Base-by-base conservation (phyloP, 345 rosid genomes). In the Dimocarpus longan region DNA sequence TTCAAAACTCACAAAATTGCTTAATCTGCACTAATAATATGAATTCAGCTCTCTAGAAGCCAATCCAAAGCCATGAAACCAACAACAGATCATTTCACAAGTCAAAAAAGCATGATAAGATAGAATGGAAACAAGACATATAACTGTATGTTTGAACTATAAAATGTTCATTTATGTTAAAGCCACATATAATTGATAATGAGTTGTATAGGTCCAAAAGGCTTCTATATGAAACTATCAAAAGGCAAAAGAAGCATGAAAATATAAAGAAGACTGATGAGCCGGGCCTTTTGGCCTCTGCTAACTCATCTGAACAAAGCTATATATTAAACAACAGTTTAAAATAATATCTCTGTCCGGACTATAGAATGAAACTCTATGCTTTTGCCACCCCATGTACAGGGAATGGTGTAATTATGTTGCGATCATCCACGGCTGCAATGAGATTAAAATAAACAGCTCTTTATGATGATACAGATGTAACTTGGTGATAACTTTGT, bases 261-360 rank as follows among this genome's bases (percentile, higher is more conserved):
- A 63, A 59, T 28, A 42, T 26, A 44, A 60, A 10, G 18, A 18
- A 50, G 73, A 62, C 74, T 57, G 84, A 81, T 75, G 86, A 80
- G 86, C 48, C 75, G 81, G 88, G 89, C 88, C 85, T 85, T 80
- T 42, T 70, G 82, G 84, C 90, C 89, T 71, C 90, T 81, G 73
- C 90, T 81, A 78, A 80, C 89, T 66, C 90, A 89, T 84, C 88
- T 50, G 66, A 68, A 54, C 79, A 63, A 69, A 65, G 82, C 70
- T 37, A 80, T 24, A 60, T n/a, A 71, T 64, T 44, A 70, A 56
- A 82, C 57, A 74, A 68, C 59, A 70, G 52, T 75, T 67, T 67
- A 71, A 10, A 42, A 48, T 62, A 10, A 28, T 60, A 75, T 75
- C 76, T 77, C 68, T 76, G 72, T 21, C 81, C 60, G 37, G 68